Conservation (phyloP, 768 basidiomycete genomes). For the Pilatotrama ljubarskyi region DNA sequence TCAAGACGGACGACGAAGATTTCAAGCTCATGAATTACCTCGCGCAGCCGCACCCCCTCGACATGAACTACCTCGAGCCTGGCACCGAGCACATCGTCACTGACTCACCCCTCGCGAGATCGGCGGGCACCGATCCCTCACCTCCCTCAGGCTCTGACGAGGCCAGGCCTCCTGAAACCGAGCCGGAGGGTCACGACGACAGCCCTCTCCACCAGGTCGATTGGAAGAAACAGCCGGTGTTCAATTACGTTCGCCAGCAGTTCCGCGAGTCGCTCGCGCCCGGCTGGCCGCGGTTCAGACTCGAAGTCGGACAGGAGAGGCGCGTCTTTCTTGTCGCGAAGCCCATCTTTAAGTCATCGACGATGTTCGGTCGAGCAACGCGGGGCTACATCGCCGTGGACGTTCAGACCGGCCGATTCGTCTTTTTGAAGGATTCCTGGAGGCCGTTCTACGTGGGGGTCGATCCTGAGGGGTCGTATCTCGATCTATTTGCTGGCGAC, state of each 20-base stretch:
- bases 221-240: not conserved
- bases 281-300: conserved; percentile 2
- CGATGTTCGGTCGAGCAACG: conserved; percentile 8
- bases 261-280: not conserved
- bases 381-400: conserved; percentile 19
- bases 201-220: too few species aligned
- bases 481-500: not conserved
- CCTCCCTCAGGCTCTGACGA: too few species aligned
- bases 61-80: not conserved
- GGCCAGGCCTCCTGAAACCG: too few species aligned
- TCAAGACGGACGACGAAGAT: not conserved
- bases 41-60: not conserved
- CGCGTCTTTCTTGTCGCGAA: not conserved
- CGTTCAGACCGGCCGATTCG: not conserved
- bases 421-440: conserved; percentile 22
- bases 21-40: not conserved
- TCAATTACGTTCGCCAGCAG: not conserved
- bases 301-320: not conserved
- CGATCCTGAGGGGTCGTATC: conserved; percentile 7
- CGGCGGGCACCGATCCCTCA: too few species aligned
- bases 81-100: too few species aligned
- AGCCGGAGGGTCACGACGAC: too few species aligned
- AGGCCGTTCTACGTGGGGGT: not conserved
- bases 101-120: too few species aligned
- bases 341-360: not conserved